phyloP scores from a whole-genome alignment of 208 protist species.

The Leishmania braziliensis region DNA sequence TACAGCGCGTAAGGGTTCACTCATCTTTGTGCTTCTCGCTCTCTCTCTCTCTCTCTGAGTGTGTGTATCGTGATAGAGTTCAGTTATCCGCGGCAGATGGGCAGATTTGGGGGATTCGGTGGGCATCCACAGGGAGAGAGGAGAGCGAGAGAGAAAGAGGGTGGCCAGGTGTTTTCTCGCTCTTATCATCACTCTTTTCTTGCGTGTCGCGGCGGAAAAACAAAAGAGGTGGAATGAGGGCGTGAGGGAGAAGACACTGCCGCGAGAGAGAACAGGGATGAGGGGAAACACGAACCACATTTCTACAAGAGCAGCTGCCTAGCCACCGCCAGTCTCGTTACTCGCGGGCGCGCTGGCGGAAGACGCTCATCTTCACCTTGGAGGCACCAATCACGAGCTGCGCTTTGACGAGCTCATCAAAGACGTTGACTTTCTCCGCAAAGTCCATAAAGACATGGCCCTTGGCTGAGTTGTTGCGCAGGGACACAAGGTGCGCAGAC shows the following conservation, averaged over 20 bases:
- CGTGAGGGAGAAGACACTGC: neutral
- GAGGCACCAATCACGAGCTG: constrained; percentile 47
- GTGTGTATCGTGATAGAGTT: neutral
- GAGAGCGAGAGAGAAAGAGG: neutral
- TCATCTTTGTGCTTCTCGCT: neutral
- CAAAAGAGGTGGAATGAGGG: neutral
- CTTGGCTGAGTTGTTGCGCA: constrained; percentile 82
- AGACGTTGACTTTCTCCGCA: constrained; percentile 54
- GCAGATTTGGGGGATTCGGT: neutral
- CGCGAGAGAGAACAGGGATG: neutral
- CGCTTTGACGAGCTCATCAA: constrained; percentile 59
- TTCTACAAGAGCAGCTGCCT: neutral
- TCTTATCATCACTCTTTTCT: neutral
- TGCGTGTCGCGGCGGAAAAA: neutral
- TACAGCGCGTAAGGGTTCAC: neutral
- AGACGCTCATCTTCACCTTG: constrained; percentile 71
- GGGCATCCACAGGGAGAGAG: neutral
- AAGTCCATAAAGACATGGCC: constrained; percentile 90
- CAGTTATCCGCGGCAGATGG: neutral
- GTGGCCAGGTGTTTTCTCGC: neutral
- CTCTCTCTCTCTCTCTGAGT: no score
- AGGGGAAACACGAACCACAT: neutral
- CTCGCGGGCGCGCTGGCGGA: constrained; percentile 71
- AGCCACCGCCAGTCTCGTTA: constrained; percentile 4
- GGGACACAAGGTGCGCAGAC: constrained; percentile 65